These are phyloP conservation scores for Aspergillus texensis DNA, from an alignment of 2,329 filamentous ascomycete genomes.

Conservation along the genomic window DNA sequence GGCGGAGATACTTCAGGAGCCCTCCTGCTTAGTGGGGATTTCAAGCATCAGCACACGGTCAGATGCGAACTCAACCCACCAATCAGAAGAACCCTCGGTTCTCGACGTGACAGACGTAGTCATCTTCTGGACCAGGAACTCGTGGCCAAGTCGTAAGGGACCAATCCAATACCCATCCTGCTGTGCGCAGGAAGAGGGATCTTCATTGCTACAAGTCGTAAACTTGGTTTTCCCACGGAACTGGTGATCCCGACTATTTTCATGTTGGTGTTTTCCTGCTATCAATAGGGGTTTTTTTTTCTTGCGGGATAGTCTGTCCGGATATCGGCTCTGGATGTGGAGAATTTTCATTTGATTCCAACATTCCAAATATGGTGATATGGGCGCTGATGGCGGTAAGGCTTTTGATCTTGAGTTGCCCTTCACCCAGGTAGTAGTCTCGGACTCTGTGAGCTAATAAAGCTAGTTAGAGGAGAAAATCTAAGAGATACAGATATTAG, in stretches of 20 bases:
- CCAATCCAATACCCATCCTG: constrained; percentile 39
- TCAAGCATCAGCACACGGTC: constrained; percentile 35
- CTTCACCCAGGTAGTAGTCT: constrained; percentile 31
- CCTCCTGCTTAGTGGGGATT: constrained; percentile 30
- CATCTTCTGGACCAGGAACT: constrained; percentile 29
- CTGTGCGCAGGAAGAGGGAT: constrained; percentile 18
- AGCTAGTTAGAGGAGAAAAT: constrained; percentile 5
- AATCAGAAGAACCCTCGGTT: constrained; percentile 10
- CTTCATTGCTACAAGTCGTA: constrained; percentile 49
- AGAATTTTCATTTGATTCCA: constrained; percentile 6
- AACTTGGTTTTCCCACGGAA: constrained; percentile 35
- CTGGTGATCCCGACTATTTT: constrained; percentile 27
- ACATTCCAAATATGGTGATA: constrained; percentile 7
- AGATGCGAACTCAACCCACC: constrained; percentile 42
- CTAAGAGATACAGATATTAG: background rate
- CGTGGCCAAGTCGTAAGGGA: constrained; percentile 39
- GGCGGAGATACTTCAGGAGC: constrained; percentile 11
- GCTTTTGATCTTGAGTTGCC: constrained; percentile 3
- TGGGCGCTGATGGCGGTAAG: background rate
- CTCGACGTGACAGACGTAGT: constrained; percentile 16
- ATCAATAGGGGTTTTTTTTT: constrained; percentile 5
- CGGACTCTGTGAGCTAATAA: constrained; percentile 18
- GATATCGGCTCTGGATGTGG: constrained; percentile 12
- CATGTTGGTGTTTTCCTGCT: constrained; percentile 14
- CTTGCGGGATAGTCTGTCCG: constrained; percentile 15